These are phyloP conservation scores for Taxillus chinensis DNA, from an alignment of 164 flowering plant genomes.

Conservation along the genomic window DNA sequence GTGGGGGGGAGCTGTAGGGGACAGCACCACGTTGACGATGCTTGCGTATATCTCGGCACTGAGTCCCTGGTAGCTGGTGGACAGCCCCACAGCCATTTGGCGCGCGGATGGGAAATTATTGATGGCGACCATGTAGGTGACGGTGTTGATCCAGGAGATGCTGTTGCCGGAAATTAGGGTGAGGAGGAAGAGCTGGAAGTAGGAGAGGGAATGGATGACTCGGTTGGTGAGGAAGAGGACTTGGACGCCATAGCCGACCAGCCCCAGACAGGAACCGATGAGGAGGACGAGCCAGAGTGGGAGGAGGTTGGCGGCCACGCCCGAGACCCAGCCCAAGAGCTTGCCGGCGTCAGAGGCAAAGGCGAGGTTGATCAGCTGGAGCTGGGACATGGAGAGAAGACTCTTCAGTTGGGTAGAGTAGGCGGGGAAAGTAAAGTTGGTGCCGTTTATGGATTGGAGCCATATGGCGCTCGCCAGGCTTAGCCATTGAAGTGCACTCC, in stretches of 20 bases:
- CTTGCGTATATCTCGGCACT: constrained; percentile 59
- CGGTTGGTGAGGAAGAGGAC: constrained; percentile 40
- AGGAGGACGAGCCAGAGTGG: constrained; percentile 69
- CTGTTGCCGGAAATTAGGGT: constrained; percentile 70
- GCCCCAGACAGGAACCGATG: constrained; percentile 50
- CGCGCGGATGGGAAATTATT: constrained; percentile 45
- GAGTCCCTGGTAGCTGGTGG: constrained; percentile 67
- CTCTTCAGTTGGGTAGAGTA: constrained; percentile 72
- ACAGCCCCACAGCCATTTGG: constrained; percentile 57
- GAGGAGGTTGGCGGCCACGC: constrained; percentile 50
- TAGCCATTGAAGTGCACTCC: constrained; percentile 44
- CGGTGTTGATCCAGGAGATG: constrained; percentile 94
- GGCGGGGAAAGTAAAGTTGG: constrained; percentile 73
- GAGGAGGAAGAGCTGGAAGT: constrained; percentile 45
- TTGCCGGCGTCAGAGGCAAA: constrained; percentile 95
- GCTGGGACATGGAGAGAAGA: constrained; percentile 54
- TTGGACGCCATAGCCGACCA: constrained; percentile 71
- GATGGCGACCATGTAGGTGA: constrained; percentile 45
- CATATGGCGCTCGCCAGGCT: constrained; percentile 62
- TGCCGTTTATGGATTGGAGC: constrained; percentile 74
- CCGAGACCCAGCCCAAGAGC: constrained; percentile 67
- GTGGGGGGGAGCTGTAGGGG: neutral
- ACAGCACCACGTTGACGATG: constrained; percentile 19
- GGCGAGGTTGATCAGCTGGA: constrained; percentile 81
- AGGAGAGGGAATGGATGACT: constrained; percentile 27